Evolutionary conservation across 2,329 filamentous ascomycete species (phyloP), one percentile per base, ranked within the genome.

Genomic region (Beauveria scarabaeidicola): DNA sequence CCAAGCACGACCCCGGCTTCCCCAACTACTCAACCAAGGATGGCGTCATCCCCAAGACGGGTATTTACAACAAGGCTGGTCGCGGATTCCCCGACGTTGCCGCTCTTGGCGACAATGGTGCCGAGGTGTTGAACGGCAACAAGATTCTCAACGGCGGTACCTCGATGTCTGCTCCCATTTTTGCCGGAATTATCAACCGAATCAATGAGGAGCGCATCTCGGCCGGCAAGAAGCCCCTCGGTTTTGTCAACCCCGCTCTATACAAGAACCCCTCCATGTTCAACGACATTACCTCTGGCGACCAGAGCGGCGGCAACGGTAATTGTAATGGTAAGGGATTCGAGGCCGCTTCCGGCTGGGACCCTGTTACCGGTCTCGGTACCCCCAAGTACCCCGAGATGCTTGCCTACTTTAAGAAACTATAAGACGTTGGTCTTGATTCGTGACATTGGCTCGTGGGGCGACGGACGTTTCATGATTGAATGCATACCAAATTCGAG

Each of bases 61-160:
- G 64, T 2, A 41, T 64, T 21, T 63, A 75, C 7, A 80, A 75
- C 63, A 78, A 78, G 0, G 71, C 63, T 1, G 73, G 73, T 5
- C 70, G 74, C 43, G 74, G 66, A 1, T 75, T 73, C 54, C 74
- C 74, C 1, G 74, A 76, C 54, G 65, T 77, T 6, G 65, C 68
- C 6, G 71, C 71, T 3, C 73, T 84, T 52, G 74, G 81, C 2
- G 69, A 79, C 44, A 71, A 80, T 47, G 76, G 76, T 23, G 67
- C 69, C 11, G 77, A 77, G 61, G 1, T 80, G 71, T 19, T 57
- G 25, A 21, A 40, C 32, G 65, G 65, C 5, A 19, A 78, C 15
- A 17, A n/a, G 23, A 9, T 8, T 1, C 57, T 47, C 5, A 52
- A 21, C 29, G 58, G 38, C 1, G 58, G 58, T 6, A 64, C 65